Conservation (phyloP, 192 early-diverging fungal genomes). For the Endogone sp. region DNA sequence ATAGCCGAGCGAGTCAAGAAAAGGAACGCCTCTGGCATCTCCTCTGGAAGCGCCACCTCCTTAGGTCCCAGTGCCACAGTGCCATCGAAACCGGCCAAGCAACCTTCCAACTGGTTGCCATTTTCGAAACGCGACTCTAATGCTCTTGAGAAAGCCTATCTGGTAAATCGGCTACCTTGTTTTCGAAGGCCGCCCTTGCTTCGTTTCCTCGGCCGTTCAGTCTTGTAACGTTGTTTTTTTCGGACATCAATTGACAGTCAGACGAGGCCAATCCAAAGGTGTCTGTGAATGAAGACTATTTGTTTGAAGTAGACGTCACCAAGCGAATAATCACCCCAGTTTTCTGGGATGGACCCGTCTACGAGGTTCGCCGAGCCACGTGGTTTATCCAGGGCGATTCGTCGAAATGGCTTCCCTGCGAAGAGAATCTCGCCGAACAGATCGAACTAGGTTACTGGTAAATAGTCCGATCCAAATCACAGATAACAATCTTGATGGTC, state of each 20-base stretch:
- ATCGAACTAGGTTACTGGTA: constrained; percentile 78
- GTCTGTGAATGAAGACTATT: constrained; percentile 70
- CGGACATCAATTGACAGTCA: constrained; percentile 9
- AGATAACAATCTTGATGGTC: too few species aligned
- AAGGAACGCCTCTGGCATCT: background rate
- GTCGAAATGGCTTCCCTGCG: constrained; percentile 70
- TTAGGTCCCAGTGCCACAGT: constrained; percentile 24
- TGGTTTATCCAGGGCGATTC: constrained; percentile 71
- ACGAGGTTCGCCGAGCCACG: constrained; percentile 75
- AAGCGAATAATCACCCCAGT: constrained; percentile 61
- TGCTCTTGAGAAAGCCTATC: constrained; percentile 50
- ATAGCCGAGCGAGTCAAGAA: constrained; percentile 11
- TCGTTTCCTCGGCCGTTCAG: too few species aligned
- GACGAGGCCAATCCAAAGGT: constrained; percentile 40
- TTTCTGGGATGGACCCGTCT: constrained; percentile 81
- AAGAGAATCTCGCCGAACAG: constrained; percentile 75
- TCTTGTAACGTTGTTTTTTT: background rate
- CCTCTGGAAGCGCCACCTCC: constrained; percentile 8
- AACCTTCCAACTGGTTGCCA: constrained; percentile 43
- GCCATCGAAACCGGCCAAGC: constrained; percentile 32
- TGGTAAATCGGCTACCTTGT: constrained; percentile 25
- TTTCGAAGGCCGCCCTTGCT: too few species aligned
- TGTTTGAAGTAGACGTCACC: constrained; percentile 76
- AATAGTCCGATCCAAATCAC: too few species aligned
- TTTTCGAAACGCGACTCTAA: constrained; percentile 54